Evolutionary conservation across 306 rosid species (phyloP), one percentile per base, ranked within the genome.

Genomic region (Begonia peltatifolia): DNA sequence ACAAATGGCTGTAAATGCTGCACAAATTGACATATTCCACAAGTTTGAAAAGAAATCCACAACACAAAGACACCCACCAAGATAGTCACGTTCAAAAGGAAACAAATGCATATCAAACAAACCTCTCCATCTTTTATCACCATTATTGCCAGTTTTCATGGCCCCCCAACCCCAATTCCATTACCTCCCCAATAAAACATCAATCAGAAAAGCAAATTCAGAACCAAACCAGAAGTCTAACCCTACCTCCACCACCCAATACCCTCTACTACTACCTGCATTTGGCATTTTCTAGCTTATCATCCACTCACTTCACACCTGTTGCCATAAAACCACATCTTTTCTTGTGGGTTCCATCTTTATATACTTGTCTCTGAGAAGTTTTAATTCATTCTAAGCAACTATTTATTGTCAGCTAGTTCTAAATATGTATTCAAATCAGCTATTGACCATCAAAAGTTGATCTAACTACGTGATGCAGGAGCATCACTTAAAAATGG

Each of bases 71-170:
- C 79, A 77, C 74, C 55, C 57, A 64, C 46, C 12, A 62, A 64
- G 69, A 67, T 74, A 55, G 60, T 53, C 56, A 52, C 55, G 51
- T 49, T 55, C 57, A 56, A 66, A 62, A 74, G 46, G 17, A 46
- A 59, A 65, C 68, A 64, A 30, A 30, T 30, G 38, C 38, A 30
- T 30, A 30, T 30, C 38, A 30, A 30, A 30, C 38, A 30, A 30
- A 30, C 38, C 38, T 30, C 38, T 30, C 38, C 38, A 30, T 6
- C 14, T 68, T 71, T 57, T 58, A 56, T 63, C 66, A 23, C 71
- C 38, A 70, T 72, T 79, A 73, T 73, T 70, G 68, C 57, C 69
- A 68, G 64, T 52, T 50, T 47, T 53, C 54, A 63, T 49, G 74
- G 68, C 25, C 63, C 69, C 71, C 35, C 35, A 25, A 25, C 35